Base-by-base conservation (phyloP, 1,139 yeast genomes). In the Debaryomyces sp. region DNA sequence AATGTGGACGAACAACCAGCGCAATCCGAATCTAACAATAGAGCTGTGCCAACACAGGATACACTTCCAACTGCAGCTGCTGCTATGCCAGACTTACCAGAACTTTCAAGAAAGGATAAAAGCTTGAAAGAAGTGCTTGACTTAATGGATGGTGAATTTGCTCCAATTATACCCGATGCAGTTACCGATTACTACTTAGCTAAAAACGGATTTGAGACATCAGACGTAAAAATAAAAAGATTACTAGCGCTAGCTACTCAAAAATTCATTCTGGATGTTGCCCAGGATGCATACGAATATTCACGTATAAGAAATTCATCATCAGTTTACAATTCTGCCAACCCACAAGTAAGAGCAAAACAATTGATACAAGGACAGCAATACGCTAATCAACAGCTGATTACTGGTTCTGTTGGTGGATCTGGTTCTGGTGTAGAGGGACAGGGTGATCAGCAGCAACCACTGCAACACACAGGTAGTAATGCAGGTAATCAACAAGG, bases 81-180 rank as follows among this genome's bases (percentile, higher is more conserved):
- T 7, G 22, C 42, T 5, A 61, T 70, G 46, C 82, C 80, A 21
- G 88, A 82, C 40, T 70, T 87, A 12, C 92, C 95, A 0, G 89
- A 85, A 50, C 74, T 87, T 49, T 81, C 91, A 1, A 77, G 94
- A 54, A 89, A 89, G 58, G 99, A 95, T 60, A 91, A 90, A 62
- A 86, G 96, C 0, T 72, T 95, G 41, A 84, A 85, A 57, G 98
- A 95, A 58, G 86, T 95, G 32, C 76, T 95, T 33, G 88, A 87
- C 44, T 76, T 91, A 69, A 87, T 94, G 92, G 96, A 90, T 54
- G 78, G 73, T 1, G 96, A 91, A 50, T 91, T 87, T 66, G 91
- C 97, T 2, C 99, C 99, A 1, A 88, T 95, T 37, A 94, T 95
- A 40, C 99, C 99, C 0, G 99, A 95, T 64, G 95, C 96, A 0